Conservation (phyloP, 352 stramenopile species). For the Globisporangium heterothallicum region DNA sequence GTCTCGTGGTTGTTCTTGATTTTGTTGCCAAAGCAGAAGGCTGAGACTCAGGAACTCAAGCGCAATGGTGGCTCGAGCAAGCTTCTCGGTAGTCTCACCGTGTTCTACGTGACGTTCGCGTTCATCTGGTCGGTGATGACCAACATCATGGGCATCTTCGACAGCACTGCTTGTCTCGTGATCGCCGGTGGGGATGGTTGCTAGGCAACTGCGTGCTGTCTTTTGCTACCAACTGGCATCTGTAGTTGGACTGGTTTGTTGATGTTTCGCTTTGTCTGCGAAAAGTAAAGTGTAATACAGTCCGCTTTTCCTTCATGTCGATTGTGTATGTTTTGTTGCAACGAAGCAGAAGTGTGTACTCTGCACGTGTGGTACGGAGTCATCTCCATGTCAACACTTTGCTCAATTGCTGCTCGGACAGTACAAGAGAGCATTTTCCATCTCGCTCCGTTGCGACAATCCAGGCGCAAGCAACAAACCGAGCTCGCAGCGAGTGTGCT, state of each 20-base stretch:
- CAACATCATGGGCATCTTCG: conserved; percentile 37
- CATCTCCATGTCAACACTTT: too few species aligned
- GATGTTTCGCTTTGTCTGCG: neutral
- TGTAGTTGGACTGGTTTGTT: too few species aligned
- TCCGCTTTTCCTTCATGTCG: neutral
- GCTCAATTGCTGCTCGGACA: too few species aligned
- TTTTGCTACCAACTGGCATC: neutral
- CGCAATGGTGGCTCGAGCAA: conserved; percentile 19
- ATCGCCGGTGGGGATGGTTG: conserved; percentile 37
- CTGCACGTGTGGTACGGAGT: too few species aligned
- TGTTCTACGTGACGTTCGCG: conserved; percentile 22
- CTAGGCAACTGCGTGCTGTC: conserved; percentile 3
- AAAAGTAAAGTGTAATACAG: neutral
- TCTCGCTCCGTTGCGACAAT: too few species aligned
- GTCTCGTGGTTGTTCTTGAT: conserved; percentile 22
- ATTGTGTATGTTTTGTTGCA: too few species aligned
- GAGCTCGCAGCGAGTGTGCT: too few species aligned
- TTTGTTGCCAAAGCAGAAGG: conserved; percentile 27
- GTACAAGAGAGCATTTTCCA: too few species aligned
- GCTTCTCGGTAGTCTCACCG: conserved; percentile 15
- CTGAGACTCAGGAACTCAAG: conserved; percentile 25
- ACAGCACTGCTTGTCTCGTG: conserved; percentile 24
- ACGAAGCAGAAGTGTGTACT: too few species aligned
- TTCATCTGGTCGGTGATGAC: conserved; percentile 26
- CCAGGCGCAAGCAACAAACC: too few species aligned